Percentiles rank a stretch among this genome's conserved stretches.
These are phyloP conservation scores for Verbena officinalis DNA, from an alignment of 257 asterid genomes.

Conservation along the genomic window DNA sequence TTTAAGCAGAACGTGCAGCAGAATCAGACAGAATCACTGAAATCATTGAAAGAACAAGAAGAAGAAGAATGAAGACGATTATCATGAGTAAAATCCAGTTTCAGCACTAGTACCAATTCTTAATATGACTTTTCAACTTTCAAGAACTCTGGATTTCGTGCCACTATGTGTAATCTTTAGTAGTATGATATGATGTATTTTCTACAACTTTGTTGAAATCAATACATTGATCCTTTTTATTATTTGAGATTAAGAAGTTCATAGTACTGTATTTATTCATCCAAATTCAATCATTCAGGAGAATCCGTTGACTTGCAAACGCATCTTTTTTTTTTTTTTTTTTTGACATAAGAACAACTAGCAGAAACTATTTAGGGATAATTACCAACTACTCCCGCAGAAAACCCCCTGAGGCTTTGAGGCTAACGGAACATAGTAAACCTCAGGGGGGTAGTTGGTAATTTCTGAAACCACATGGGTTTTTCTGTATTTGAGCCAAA, in stretches of 20 bases:
- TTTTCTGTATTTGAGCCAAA: too few species aligned
- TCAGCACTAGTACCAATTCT: conserved; percentile 16
- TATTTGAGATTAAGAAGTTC: neutral
- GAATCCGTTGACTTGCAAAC: conserved; percentile 1
- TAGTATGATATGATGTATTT: neutral
- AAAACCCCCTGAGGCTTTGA: too few species aligned
- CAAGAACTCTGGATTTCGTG: conserved; percentile 22
- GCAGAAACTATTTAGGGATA: too few species aligned
- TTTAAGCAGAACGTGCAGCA: conserved; percentile 34
- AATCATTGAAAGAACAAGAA: conserved; percentile 41
- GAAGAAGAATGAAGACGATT: conserved; percentile 29
- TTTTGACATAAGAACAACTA: too few species aligned
- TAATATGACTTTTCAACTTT: neutral
- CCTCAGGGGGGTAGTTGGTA: too few species aligned
- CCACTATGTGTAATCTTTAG: conserved; percentile 17
- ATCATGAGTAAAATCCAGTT: conserved; percentile 11
- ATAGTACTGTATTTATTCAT: neutral
- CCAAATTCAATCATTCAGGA: conserved; percentile 10
- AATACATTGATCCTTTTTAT: conserved; percentile 5
- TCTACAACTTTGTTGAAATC: neutral
- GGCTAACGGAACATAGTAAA: too few species aligned
- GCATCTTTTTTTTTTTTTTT: neutral
- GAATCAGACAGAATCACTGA: conserved; percentile 22
- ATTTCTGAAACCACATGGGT: too few species aligned
- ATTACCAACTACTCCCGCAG: too few species aligned